Base-by-base conservation (phyloP, 805 yeast species). In the Candida nonsorbophila region DNA sequence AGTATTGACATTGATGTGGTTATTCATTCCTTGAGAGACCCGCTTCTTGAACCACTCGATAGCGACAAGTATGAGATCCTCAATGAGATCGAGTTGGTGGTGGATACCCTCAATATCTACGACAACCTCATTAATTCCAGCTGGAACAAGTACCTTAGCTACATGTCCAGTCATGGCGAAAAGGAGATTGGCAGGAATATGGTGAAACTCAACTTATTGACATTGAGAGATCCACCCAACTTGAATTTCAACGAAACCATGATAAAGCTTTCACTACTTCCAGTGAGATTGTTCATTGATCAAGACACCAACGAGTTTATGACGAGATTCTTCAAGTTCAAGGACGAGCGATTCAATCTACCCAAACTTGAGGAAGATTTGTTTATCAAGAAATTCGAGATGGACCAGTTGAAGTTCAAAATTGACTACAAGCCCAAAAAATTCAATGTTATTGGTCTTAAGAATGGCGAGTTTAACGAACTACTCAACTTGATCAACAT, bases 381-480 rank as follows among this genome's bases (percentile, higher is more conserved):
- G 1, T 88, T 74, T 45, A 66, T 87, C 25, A 86, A 84, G 42
- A 77, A 77, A 45, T 69, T 86, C 20, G 72, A 72, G 24, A 70
- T 72, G 33, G 20, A 20, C 7, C 61, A 78, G 0, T 57, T 84
- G 3, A 69, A 66, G 26, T 50, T 92, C 13, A 77, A 77, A 37
- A 61, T 92, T 22, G 97, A 92, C 53, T 92, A 92, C 52, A 87
- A 86, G 49, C 97, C 98, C 0, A 87, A 87, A 50, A 83, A 77
- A 41, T 69, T 90, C 16, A 94, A 90, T 51, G 84, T 83, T 47
- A 74, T 77, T 2, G 96, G 95, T 0, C 69, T 88, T 17, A 66
- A 84, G 34, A 81, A 95, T 0, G 97, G 97, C 0, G 86, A 81
- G 37, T 74, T 86, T 0, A 78, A 82, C 3, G 97, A 90, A 50